Conservation (phyloP, 495 filamentous ascomycete species). For the Lasiosphaeriaceae sp. region DNA sequence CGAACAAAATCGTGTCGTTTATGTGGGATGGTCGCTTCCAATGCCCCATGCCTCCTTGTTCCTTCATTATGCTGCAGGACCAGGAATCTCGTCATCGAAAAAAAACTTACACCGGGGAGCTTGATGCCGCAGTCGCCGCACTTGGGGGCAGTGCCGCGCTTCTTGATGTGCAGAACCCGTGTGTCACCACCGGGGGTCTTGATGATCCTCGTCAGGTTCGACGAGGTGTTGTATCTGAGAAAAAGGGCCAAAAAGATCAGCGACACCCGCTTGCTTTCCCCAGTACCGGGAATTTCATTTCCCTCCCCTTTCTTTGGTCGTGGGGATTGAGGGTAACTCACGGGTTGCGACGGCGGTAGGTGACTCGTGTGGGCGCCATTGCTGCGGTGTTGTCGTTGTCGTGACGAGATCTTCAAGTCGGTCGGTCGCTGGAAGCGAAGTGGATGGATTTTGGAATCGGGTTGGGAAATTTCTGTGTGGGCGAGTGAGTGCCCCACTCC, state of each 20-base stretch:
- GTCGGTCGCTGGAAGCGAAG: slow-evolving; percentile 44
- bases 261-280: background rate
- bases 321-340: slow-evolving; percentile 50
- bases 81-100: background rate
- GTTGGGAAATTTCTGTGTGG: slow-evolving; percentile 40
- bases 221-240: slow-evolving; percentile 86
- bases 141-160: slow-evolving; percentile 92
- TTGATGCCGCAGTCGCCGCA: slow-evolving; percentile 98
- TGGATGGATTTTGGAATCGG: slow-evolving; percentile 41
- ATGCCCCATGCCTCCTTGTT: background rate
- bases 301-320: slow-evolving; percentile 2
- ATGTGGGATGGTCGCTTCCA: slow-evolving; percentile 1
- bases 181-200: slow-evolving; percentile 95
- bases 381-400: slow-evolving; percentile 57
- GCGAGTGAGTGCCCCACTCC: slow-evolving; percentile 30
- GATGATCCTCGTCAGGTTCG: slow-evolving; percentile 93
- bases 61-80: background rate
- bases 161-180: slow-evolving; percentile 97
- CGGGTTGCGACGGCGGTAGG: slow-evolving; percentile 84
- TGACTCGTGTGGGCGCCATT: slow-evolving; percentile 55
- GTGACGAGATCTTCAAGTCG: slow-evolving; percentile 41
- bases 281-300: background rate
- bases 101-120: slow-evolving; percentile 79
- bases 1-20: background rate
- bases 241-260: background rate